Percentiles rank a stretch among this genome's conserved stretches.
Conservation (phyloP, 805 yeast genomes). For the Sporopachydermia quercuum region DNA sequence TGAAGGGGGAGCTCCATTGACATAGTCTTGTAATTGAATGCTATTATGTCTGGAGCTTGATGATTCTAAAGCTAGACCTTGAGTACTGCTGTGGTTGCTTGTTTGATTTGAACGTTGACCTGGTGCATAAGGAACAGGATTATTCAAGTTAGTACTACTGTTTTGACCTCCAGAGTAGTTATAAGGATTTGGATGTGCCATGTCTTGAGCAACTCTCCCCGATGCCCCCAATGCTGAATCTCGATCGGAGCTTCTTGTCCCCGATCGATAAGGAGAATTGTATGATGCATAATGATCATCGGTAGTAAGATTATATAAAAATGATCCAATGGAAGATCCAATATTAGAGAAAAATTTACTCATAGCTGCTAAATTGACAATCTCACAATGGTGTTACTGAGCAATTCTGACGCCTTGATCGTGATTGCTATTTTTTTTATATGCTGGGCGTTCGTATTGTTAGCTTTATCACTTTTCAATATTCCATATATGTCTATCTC, state of each 20-base stretch:
- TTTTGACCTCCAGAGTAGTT: background rate
- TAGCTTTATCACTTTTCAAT: too few species aligned
- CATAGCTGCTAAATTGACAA: too few species aligned
- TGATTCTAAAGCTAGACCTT: background rate
- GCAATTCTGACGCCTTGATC: too few species aligned
- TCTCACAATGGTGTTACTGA: too few species aligned
- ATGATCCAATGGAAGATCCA: background rate
- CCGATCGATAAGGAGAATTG: background rate
- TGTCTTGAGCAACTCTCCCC: background rate
- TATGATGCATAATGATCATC: background rate
- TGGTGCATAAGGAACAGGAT: background rate
- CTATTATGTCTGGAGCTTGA: conserved; percentile 20
- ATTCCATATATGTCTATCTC: too few species aligned
- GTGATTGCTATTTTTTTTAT: too few species aligned
- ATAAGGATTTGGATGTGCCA: background rate
- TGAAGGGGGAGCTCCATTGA: conserved; percentile 5
- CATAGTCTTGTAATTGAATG: conserved; percentile 22
- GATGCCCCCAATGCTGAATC: background rate
- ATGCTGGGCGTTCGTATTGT: too few species aligned
- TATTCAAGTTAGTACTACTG: background rate
- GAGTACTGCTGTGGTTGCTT: background rate
- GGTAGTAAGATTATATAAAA: background rate
- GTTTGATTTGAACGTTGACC: background rate
- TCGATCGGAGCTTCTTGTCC: background rate
- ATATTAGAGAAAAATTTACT: background rate